A percentile compares a stretch with the other conserved stretches of the same genome.
Conservation (phyloP, 441 rosid genomes). For the Dalechampia spathulata region DNA sequence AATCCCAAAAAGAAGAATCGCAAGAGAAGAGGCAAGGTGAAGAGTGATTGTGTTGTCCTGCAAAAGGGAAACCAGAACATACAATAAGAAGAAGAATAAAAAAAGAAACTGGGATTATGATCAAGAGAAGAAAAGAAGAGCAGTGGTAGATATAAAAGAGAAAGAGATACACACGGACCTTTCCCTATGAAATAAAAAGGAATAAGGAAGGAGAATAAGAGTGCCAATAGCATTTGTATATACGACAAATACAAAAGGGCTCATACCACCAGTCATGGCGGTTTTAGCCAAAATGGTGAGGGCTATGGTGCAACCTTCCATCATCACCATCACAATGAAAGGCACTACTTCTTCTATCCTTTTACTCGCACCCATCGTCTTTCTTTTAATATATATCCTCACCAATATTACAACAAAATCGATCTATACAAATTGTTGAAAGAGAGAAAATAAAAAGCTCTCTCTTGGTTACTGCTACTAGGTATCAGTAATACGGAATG, state of each 20-base stretch:
- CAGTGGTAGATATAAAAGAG: not conserved
- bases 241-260: slow-evolving; percentile 68
- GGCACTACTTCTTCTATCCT: slow-evolving; percentile 32
- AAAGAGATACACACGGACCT: slow-evolving; percentile 23
- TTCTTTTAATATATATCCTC: too few relatives aligned
- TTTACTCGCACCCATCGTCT: slow-evolving; percentile 21
- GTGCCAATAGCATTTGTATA: slow-evolving; percentile 57
- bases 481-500: not conserved
- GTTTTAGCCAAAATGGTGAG: slow-evolving; percentile 65
- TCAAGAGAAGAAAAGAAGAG: not conserved
- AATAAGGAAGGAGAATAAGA: slow-evolving; percentile 49
- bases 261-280: slow-evolving; percentile 53
- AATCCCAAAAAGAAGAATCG: slow-evolving; percentile 67
- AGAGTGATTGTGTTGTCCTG: slow-evolving; percentile 39
- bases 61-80: slow-evolving; percentile 7
- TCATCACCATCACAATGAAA: slow-evolving; percentile 49
- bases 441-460: not conserved
- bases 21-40: slow-evolving; percentile 38
- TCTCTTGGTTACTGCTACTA: not conserved
- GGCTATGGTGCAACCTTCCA: slow-evolving; percentile 66
- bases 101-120: not conserved
- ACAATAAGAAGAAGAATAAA: not conserved
- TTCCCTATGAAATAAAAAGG: slow-evolving; percentile 48
- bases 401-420: too few relatives aligned
- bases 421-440: not conserved